Percentiles rank a stretch among this genome's conserved stretches.
Conservation (phyloP, 176 grass and related monocot species). For the Oryza coarctata region DNA sequence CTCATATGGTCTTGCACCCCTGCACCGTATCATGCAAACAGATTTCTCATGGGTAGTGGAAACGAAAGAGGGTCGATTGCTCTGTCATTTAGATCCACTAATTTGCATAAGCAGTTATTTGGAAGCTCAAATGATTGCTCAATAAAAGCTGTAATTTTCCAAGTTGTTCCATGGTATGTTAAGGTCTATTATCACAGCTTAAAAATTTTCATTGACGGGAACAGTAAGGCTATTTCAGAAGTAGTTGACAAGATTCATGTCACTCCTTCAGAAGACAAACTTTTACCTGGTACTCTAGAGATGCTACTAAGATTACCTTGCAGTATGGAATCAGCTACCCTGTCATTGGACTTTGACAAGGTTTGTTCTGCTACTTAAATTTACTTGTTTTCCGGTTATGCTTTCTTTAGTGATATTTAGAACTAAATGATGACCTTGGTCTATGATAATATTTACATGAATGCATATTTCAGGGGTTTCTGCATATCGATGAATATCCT, state of each 20-base stretch:
- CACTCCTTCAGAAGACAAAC: conserved; percentile 91
- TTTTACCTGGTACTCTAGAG: conserved; percentile 85
- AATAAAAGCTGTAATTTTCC: conserved; percentile 69
- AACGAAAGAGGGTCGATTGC: conserved; percentile 97
- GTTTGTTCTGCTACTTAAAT: conserved; percentile 50
- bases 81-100: conserved; percentile 73
- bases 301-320: conserved; percentile 77
- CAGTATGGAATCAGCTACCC: conserved; percentile 60
- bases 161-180: conserved; percentile 98
- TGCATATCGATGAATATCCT: conserved; percentile 99
- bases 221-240: conserved; percentile 57
- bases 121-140: conserved; percentile 59
- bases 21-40: conserved; percentile 66
- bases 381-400: background rate
- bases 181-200: conserved; percentile 97
- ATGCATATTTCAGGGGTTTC: conserved; percentile 69
- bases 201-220: conserved; percentile 78
- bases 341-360: conserved; percentile 96
- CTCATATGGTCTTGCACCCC: conserved; percentile 58
- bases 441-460: conserved; percentile 21
- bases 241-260: conserved; percentile 84
- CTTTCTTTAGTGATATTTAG: background rate
- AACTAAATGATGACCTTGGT: conserved; percentile 11
- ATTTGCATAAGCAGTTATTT: conserved; percentile 46
- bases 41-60: conserved; percentile 99